A percentile compares a stretch with the other conserved stretches of the same genome.
phyloP scores from a whole-genome alignment of 768 basidiomycete species.

The Nidula microcarpa region DNA sequence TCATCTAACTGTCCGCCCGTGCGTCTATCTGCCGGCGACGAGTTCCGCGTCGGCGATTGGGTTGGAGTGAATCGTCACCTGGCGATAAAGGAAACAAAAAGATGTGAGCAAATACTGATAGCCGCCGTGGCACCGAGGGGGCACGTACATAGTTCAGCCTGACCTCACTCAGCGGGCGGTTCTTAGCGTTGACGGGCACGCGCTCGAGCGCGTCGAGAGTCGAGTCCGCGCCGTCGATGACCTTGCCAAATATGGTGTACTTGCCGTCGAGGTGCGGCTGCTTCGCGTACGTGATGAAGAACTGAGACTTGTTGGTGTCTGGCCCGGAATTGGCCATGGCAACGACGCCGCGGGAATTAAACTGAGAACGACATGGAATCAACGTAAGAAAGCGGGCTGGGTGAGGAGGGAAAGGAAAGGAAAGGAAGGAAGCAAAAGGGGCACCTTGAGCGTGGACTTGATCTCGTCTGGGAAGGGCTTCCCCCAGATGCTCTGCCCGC shows the following conservation, averaged over 20 bases:
- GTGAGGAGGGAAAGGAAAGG: background rate
- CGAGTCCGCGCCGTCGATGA: conserved; percentile 97
- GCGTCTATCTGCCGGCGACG: conserved; percentile 27
- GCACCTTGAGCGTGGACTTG: conserved; percentile 88
- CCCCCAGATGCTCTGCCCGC: conserved; percentile 96
- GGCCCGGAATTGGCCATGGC: conserved; percentile 98
- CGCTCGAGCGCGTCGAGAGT: conserved; percentile 94
- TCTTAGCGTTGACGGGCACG: conserved; percentile 87
- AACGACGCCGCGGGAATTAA: conserved; percentile 90
- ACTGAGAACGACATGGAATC: conserved; percentile 44
- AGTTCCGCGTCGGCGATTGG: conserved; percentile 83
- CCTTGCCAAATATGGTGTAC: conserved; percentile 92
- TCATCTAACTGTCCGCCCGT: too few species aligned
- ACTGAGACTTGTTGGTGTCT: conserved; percentile 90
- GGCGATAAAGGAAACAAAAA: conserved; percentile 4
- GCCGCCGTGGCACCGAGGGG: background rate
- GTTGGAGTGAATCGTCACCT: conserved; percentile 92
- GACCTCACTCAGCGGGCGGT: conserved; percentile 83
- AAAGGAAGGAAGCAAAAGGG: background rate
- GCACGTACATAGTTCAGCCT: conserved; percentile 70
- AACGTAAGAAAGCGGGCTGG: conserved; percentile 7
- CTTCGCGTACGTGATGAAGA: conserved; percentile 89
- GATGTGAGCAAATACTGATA: too few species aligned
- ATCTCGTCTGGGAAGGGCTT: conserved; percentile 90
- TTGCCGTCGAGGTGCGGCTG: conserved; percentile 94